These are phyloP conservation scores for Alternaria viburni DNA, from an alignment of 2,329 filamentous ascomycete genomes.

Conservation along the genomic window DNA sequence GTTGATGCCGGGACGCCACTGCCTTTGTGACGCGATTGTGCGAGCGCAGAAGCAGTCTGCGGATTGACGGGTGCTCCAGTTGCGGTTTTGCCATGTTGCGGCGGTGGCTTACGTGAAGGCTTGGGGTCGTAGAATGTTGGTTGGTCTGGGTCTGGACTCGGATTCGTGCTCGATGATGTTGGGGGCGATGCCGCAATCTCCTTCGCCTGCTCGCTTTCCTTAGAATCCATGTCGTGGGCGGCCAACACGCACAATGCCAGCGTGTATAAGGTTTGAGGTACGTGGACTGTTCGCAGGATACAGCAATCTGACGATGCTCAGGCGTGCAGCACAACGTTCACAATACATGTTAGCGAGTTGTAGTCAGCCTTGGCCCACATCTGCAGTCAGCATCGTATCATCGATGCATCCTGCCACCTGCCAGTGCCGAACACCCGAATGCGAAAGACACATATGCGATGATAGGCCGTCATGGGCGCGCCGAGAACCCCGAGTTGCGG, in stretches of 20 bases:
- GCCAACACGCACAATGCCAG: background rate
- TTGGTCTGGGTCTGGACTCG: background rate
- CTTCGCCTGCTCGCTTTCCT: background rate
- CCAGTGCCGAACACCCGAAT: background rate
- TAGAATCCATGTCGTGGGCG: background rate
- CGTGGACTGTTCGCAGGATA: background rate
- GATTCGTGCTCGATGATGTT: background rate
- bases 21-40: background rate
- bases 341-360: background rate
- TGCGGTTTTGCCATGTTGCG: background rate
- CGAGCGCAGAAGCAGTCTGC: background rate
- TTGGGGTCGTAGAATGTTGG: constrained; percentile 9
- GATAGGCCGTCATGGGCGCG: background rate
- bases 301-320: background rate
- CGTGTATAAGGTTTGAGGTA: background rate
- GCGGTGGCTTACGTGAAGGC: constrained; percentile 10
- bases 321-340: background rate
- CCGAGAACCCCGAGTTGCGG: background rate
- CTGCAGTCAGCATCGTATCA: background rate
- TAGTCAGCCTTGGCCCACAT: background rate
- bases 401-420: background rate
- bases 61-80: background rate
- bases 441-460: background rate
- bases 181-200: background rate
- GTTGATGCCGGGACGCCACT: background rate